A percentile compares a stretch with the other conserved stretches of the same genome.
Conservation (phyloP, 441 rosid species). For the Raphanus hybrid region DNA sequence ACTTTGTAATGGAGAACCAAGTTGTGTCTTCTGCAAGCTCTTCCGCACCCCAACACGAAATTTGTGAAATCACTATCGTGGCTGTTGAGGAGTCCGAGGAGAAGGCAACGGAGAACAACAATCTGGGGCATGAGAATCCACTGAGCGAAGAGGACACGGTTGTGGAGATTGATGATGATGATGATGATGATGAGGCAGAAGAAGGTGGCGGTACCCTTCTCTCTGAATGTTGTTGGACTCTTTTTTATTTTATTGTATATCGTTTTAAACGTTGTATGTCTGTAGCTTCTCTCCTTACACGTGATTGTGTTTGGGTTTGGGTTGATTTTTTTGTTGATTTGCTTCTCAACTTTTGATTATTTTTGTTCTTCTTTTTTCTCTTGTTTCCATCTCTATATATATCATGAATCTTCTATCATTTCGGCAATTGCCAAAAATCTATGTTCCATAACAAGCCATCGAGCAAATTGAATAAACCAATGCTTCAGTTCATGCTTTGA, state of each 20-base stretch:
- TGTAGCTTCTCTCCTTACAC: slow-evolving; percentile 2
- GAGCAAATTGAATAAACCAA: neutral
- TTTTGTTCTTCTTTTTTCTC: neutral
- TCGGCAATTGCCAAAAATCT: neutral
- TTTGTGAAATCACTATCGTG: neutral
- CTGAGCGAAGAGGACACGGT: slow-evolving; percentile 18
- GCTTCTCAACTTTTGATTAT: neutral
- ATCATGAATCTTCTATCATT: slow-evolving; percentile 4
- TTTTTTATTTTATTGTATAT: slow-evolving; percentile 6
- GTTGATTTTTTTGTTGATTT: neutral
- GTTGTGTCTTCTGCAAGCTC: slow-evolving; percentile 36
- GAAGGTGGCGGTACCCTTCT: slow-evolving; percentile 4
- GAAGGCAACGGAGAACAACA: neutral
- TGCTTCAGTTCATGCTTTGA: neutral
- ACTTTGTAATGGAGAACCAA: slow-evolving; percentile 24
- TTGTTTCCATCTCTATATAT: neutral
- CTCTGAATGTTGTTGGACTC: neutral
- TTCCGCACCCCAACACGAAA: slow-evolving; percentile 15
- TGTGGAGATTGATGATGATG: slow-evolving; percentile 38
- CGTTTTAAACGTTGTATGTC: neutral
- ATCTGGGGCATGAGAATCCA: slow-evolving; percentile 10
- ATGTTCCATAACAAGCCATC: neutral
- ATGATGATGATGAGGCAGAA: slow-evolving; percentile 27
- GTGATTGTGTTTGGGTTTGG: neutral
- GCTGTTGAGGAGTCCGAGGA: neutral